Base-by-base conservation (phyloP, 164 flowering plant species). In the Vitis cinerea region DNA sequence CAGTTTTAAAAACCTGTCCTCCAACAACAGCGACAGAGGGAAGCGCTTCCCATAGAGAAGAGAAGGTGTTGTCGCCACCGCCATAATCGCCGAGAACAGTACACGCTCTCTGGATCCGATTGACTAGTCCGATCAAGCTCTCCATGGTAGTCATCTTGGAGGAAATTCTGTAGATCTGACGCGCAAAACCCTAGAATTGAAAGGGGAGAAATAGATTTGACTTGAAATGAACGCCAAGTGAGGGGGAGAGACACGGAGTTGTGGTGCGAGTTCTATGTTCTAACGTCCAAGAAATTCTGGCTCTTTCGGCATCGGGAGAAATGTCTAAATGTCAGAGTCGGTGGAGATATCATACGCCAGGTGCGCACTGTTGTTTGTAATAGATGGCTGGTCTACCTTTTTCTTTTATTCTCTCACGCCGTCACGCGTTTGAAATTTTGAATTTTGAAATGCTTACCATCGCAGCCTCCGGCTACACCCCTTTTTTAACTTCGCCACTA, bases 11-110 rank as follows among this genome's bases (percentile, higher is more conserved):
- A 29, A 90, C 97, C 97, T 92, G 98, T 52, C 98, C 98, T 58
- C 98, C 98, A 57, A 93, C 98, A 57, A 93, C 98, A 68, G 97
- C 97, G 10, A 93, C 93, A 19, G 97, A 80, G 50, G 98, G 98
- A 31, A 93, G 94, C 66, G 94, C 86, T 68, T 91, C 98, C 97
- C 97, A 89, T 6, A 93, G 95, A 62, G 98, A 88, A 19, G 93
- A 85, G 67, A 89, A 81, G 10, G 90, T 67, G 75, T 64, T 58
- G 57, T 83, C 74, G 17, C 86, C 87, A 16, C 81, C 90, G 51
- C 90, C 91, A 65, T 84, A 80, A 68, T 93, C 98, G 5, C 97
- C 98, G 30, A 93, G 92, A 12, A 77, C 83, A 1, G 98, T 91
- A 69, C 95, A 93, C 10, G 95, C 97, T 16, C 87, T 79, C 80